Percentiles rank a stretch among this genome's conserved stretches.
phyloP scores from a whole-genome alignment of 1,284 basidiomycete species.

The Hemileccinum hortonii region DNA sequence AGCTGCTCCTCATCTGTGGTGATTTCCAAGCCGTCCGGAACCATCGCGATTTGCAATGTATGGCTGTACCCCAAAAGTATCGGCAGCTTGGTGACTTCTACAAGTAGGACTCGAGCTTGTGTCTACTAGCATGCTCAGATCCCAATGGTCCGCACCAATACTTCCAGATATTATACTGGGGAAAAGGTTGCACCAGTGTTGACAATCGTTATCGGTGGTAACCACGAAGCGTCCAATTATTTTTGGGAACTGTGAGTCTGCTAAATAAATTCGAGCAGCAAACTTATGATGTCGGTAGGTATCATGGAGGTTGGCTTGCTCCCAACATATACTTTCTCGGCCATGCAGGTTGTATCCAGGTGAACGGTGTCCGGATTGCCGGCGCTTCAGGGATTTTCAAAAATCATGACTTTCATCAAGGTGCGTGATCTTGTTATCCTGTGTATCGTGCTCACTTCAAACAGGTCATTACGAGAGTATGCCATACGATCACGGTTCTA shows the following conservation, averaged over 20 bases:
- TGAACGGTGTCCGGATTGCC: slow-evolving; percentile 84
- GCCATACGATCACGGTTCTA: slow-evolving; percentile 66
- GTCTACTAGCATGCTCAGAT: background rate
- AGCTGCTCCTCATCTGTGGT: slow-evolving; percentile 88
- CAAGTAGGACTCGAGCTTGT: slow-evolving; percentile 48
- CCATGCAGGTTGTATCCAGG: slow-evolving; percentile 84
- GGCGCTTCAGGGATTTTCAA: slow-evolving; percentile 96
- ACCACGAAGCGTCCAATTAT: slow-evolving; percentile 97
- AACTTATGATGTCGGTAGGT: slow-evolving; percentile 45
- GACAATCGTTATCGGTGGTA: slow-evolving; percentile 96
- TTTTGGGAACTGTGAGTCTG: slow-evolving; percentile 87
- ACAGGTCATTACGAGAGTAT: slow-evolving; percentile 71
- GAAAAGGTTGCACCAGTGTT: slow-evolving; percentile 79
- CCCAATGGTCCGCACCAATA: background rate
- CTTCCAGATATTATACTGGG: slow-evolving; percentile 82
- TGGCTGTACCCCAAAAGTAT: slow-evolving; percentile 93
- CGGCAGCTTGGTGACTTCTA: slow-evolving; percentile 81
- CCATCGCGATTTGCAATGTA: slow-evolving; percentile 79
- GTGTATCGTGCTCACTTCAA: slow-evolving; percentile 4
- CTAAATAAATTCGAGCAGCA: background rate
- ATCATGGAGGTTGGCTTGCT: slow-evolving; percentile 94
- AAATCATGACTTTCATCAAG: slow-evolving; percentile 70
- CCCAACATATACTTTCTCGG: slow-evolving; percentile 98
- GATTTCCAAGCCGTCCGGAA: slow-evolving; percentile 97
- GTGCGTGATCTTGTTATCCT: slow-evolving; percentile 40